phyloP scores from a whole-genome alignment of 495 filamentous ascomycete genomes.

The Podospora sp. region DNA sequence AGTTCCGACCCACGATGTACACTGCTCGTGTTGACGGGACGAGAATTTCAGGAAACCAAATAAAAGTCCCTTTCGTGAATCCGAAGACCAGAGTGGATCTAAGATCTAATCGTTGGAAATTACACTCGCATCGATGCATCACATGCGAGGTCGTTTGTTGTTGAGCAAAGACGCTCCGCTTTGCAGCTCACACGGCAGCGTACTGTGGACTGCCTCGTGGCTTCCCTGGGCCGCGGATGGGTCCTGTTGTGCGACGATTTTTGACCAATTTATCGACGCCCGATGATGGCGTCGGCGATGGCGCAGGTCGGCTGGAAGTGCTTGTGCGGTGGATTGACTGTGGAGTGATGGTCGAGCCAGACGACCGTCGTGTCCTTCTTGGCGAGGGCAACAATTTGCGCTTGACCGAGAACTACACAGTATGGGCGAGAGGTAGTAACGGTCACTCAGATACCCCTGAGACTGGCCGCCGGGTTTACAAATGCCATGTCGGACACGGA shows the following conservation, averaged over 20 bases:
- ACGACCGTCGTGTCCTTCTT: not conserved
- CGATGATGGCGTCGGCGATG: not conserved
- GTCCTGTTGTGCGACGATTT: constrained; percentile 1
- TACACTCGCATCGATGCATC: not conserved
- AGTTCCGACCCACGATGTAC: not conserved
- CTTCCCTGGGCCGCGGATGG: not conserved
- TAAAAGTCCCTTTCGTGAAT: not conserved
- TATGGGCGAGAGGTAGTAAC: not conserved
- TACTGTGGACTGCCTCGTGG: not conserved
- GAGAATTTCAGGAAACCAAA: not conserved
- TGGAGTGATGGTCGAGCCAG: not conserved
- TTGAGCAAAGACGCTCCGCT: not conserved
- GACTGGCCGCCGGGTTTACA: not conserved
- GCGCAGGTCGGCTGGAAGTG: constrained; percentile 1
- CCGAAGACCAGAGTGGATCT: not conserved
- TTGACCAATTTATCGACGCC: not conserved
- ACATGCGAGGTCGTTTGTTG: not conserved
- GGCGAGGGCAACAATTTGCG: not conserved
- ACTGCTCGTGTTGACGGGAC: not conserved
- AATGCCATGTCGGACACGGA: not conserved
- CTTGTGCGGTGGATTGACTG: not conserved
- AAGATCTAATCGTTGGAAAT: not conserved
- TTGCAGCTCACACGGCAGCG: not conserved
- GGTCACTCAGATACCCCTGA: not conserved
- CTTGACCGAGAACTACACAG: not conserved